A percentile compares a stretch with the other conserved stretches of the same genome.
Conservation (phyloP, 768 basidiomycete species). For the Suillus placidus region DNA sequence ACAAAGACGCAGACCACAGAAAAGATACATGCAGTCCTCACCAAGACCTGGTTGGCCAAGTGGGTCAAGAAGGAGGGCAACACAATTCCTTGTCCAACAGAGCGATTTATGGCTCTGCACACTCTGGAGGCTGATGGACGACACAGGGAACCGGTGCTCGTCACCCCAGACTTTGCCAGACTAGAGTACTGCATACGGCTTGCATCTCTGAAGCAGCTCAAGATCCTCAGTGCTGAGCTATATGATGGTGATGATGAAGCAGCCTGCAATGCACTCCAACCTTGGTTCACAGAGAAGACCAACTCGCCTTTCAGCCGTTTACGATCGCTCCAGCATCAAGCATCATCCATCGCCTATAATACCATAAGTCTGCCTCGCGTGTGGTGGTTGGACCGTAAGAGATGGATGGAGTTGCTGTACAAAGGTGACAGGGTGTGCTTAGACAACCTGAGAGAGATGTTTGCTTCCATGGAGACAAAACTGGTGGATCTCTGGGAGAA, state of each 20-base stretch:
- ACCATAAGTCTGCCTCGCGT: slow-evolving; percentile 9
- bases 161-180: slow-evolving; percentile 2
- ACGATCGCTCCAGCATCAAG: slow-evolving; percentile 8
- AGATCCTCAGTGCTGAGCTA: background rate
- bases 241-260: background rate
- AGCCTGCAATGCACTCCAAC: background rate
- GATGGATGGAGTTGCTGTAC: slow-evolving; percentile 4
- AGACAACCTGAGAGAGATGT: background rate
- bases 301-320: background rate
- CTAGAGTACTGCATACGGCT: slow-evolving; percentile 14
- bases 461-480: background rate
- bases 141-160: background rate
- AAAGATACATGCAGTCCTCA: slow-evolving; percentile 14
- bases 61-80: slow-evolving; percentile 4
- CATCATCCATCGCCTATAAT: slow-evolving; percentile 6
- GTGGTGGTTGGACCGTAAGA: slow-evolving; percentile 12
- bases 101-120: background rate
- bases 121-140: slow-evolving; percentile 7
- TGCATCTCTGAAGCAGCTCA: slow-evolving; percentile 6
- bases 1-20: no score
- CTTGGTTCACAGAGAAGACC: slow-evolving; percentile 7
- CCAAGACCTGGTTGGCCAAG: slow-evolving; percentile 14
- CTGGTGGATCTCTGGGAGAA: slow-evolving; percentile 18
- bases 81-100: slow-evolving; percentile 23
- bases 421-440: slow-evolving; percentile 9